These are phyloP conservation scores for Vaccinium myrtillus DNA, from an alignment of 148 eudicot genomes.

Conservation along the genomic window DNA sequence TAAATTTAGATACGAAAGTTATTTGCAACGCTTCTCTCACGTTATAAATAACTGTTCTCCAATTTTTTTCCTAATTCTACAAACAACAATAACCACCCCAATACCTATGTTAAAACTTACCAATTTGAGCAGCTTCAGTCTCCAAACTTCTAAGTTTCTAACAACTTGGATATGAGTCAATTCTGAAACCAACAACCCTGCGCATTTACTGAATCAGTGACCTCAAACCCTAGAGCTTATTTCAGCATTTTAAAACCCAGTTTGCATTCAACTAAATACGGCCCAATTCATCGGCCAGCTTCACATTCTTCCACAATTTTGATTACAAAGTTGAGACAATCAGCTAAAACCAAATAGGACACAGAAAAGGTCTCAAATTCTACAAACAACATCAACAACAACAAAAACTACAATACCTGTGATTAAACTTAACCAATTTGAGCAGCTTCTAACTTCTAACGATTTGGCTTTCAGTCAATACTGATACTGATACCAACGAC, in stretches of 20 bases:
- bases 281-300: conserved; percentile 2
- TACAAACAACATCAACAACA: neutral
- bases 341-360: neutral
- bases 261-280: neutral
- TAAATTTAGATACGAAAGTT: no score
- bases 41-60: no score
- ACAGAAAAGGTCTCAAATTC: neutral
- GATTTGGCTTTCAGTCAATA: neutral
- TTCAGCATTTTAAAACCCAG: neutral
- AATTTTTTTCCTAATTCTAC: neutral
- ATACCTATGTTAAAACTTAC: neutral
- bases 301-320: neutral
- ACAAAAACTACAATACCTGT: neutral
- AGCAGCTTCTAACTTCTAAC: neutral
- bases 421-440: neutral
- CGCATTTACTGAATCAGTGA: no score
- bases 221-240: no score
- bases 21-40: no score
- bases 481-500: neutral
- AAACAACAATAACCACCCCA: neutral
- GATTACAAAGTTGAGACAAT: conserved; percentile 3
- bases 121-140: neutral
- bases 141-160: neutral
- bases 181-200: neutral
- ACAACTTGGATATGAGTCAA: neutral